Evolutionary conservation across 371 early-diverging fungal species (phyloP).

Genomic region (Syncephalastrum racemosum): DNA sequence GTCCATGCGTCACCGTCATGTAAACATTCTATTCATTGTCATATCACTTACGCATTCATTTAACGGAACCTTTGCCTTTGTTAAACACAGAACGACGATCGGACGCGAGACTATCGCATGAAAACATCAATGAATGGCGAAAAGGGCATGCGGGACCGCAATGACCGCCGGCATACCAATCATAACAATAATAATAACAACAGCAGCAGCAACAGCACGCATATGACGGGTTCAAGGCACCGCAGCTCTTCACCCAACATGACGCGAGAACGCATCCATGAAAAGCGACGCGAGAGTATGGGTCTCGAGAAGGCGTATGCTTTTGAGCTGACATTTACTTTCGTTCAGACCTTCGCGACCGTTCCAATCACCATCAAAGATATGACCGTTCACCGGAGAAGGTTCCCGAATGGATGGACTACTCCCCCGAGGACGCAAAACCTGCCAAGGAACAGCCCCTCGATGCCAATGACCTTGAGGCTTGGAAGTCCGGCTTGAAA

Average conservation of each 20-base stretch:
- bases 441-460: conserved; percentile 33
- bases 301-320: neutral
- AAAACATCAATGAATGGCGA: neutral
- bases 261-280: no score
- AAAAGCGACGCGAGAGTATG: conserved; percentile 19
- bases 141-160: conserved; percentile 5
- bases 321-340: neutral
- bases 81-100: neutral
- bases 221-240: conserved; percentile 11
- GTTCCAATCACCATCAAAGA: conserved; percentile 3
- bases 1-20: conserved; percentile 16
- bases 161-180: neutral
- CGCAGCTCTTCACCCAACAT: no score
- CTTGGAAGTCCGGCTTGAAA: conserved; percentile 67
- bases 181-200: conserved; percentile 9
- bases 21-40: conserved; percentile 2
- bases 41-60: no score
- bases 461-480: conserved; percentile 58
- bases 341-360: conserved; percentile 1
- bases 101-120: conserved; percentile 12
- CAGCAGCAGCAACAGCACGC: conserved; percentile 6
- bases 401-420: conserved; percentile 71
- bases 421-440: conserved; percentile 50
- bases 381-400: conserved; percentile 23
- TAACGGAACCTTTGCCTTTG: neutral